These are phyloP conservation scores for Coemansia sp. DNA, from an alignment of 192 early-diverging fungal genomes.

Conservation along the genomic window DNA sequence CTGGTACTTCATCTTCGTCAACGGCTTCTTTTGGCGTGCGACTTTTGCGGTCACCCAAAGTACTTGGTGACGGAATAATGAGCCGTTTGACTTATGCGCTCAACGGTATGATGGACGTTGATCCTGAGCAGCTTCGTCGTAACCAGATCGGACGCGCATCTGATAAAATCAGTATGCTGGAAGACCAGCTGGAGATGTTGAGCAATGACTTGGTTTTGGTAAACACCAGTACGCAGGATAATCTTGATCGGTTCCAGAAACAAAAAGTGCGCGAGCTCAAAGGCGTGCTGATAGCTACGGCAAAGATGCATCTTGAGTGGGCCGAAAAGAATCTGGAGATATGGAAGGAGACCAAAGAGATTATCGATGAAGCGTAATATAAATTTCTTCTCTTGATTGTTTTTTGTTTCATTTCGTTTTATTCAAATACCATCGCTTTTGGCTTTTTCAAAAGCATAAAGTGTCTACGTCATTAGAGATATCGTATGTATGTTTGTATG, in stretches of 20 bases:
- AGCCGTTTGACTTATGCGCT: slow-evolving; percentile 63
- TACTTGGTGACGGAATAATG: slow-evolving; percentile 53
- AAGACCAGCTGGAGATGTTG: slow-evolving; percentile 75
- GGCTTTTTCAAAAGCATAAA: no score
- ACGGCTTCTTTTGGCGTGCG: slow-evolving; percentile 33
- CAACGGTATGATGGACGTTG: slow-evolving; percentile 94
- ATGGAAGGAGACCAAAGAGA: slow-evolving; percentile 56
- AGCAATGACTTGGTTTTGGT: slow-evolving; percentile 73
- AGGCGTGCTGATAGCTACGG: slow-evolving; percentile 75
- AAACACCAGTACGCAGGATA: slow-evolving; percentile 80
- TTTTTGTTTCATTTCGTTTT: slow-evolving; percentile 14
- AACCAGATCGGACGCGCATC: slow-evolving; percentile 85
- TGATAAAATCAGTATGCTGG: slow-evolving; percentile 78
- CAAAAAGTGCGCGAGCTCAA: slow-evolving; percentile 88
- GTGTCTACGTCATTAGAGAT: no score
- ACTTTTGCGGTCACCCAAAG: slow-evolving; percentile 44
- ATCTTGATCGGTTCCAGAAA: slow-evolving; percentile 93
- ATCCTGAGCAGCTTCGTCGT: slow-evolving; percentile 86
- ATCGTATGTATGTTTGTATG: no score
- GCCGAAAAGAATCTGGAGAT: slow-evolving; percentile 64
- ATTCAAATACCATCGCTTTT: neutral
- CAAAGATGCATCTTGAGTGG: slow-evolving; percentile 71
- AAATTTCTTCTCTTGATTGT: slow-evolving; percentile 6
- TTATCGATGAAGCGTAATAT: slow-evolving; percentile 41
- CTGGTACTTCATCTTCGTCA: slow-evolving; percentile 1